Base-by-base conservation (phyloP, 1,284 basidiomycete species). In the Schizopora paradoxa region DNA sequence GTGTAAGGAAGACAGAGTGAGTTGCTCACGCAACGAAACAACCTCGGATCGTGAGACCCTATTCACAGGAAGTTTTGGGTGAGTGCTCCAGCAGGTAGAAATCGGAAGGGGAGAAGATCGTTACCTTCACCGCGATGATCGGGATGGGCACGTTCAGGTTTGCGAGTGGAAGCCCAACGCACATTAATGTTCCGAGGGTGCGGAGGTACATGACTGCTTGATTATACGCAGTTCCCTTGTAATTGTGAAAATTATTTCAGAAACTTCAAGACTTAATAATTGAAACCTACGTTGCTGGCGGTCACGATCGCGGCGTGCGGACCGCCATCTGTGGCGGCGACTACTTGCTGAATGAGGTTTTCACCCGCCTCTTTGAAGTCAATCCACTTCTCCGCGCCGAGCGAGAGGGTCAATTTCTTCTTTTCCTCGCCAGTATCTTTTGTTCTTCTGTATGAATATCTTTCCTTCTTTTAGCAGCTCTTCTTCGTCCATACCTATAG, bases 141-240 rank as follows among this genome's bases (percentile, higher is more conserved):
- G 22, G 14, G 7, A 47, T 23, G 18, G 25, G 21, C 14, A 35
- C n/a, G n/a, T n/a, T 13, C 19, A 16, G 6, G 8, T 13, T 22
- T 42, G 62, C 58, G 28, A 62, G 59, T 25, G 71, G 70, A 37
- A 75, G 60, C 45, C 71, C 72, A 47, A 75, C 70, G 41, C 64
- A 65, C 31, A 76, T 69, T 42, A 76, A 60, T 8, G 59, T 51
- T 42, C 71, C 64, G 50, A 64, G 49, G 21, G 63, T 58, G 51
- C 66, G 58, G 52, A 73, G 52, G 61, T 72, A 70, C 14, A 61
- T 61, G 48, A 73, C 60, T n/a, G 72, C 73, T 52, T 71, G 64
- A 29, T 67, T 61, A 63, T 74, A 74, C 1, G 69, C 70, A 4
- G 61, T 61, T 6, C 63, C 31, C 16, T 43, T 28, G 14, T 21